phyloP scores from a whole-genome alignment of 2,329 filamentous ascomycete genomes.

The Sporothrix sp. region DNA sequence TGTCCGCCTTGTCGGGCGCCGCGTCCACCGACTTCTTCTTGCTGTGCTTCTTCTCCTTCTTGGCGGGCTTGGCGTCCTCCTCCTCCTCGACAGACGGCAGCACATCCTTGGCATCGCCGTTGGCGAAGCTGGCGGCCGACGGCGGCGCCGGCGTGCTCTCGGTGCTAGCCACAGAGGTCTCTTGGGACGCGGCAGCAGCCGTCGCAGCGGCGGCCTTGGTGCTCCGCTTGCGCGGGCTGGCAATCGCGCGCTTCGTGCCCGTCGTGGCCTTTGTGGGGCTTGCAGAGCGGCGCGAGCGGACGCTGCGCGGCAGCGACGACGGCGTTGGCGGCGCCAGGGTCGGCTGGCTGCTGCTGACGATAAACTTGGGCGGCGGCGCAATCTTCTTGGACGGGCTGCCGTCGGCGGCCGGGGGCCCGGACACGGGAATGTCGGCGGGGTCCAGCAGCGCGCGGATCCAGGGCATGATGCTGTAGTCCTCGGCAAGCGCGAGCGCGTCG shows the following conservation, averaged over 20 bases:
- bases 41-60: slow-evolving; percentile 8
- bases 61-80: slow-evolving; percentile 25
- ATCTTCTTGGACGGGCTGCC: slow-evolving; percentile 64
- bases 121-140: slow-evolving; percentile 22
- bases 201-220: slow-evolving; percentile 28
- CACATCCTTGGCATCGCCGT: slow-evolving; percentile 34
- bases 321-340: slow-evolving; percentile 42
- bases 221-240: slow-evolving; percentile 47
- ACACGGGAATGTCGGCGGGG: slow-evolving; percentile 60
- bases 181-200: slow-evolving; percentile 15
- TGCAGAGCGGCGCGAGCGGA: slow-evolving; percentile 45
- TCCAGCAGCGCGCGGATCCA: slow-evolving; percentile 95
- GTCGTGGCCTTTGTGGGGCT: slow-evolving; percentile 42
- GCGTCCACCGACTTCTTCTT: slow-evolving; percentile 12
- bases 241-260: slow-evolving; percentile 29
- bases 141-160: slow-evolving; percentile 19
- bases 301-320: slow-evolving; percentile 33
- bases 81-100: slow-evolving; percentile 46
- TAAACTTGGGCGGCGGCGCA: slow-evolving; percentile 68
- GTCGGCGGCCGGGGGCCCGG: slow-evolving; percentile 34
- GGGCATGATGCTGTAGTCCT: slow-evolving; percentile 73
- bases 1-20: slow-evolving; percentile 44
- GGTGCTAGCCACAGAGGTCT: slow-evolving; percentile 26
- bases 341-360: slow-evolving; percentile 28
- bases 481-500: slow-evolving; percentile 68